Base-by-base conservation (phyloP, 2,329 filamentous ascomycete genomes). In the Zymoseptoria crescenta region DNA sequence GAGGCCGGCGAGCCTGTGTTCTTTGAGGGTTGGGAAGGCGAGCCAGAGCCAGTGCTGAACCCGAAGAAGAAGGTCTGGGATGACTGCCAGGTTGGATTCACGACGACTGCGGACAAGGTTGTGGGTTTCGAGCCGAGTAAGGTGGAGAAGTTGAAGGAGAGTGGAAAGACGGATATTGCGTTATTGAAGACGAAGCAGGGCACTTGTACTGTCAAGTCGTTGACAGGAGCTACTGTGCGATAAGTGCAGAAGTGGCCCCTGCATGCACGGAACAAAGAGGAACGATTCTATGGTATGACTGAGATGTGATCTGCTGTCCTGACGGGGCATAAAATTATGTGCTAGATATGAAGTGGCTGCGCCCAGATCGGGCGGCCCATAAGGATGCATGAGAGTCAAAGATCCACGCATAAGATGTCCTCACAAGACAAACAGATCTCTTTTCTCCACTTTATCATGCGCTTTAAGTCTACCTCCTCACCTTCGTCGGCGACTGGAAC, bases 41-140 rank as follows among this genome's bases (percentile, higher is more conserved):
- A 96, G 80, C 91, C 94, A 0, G 94, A 99, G 82, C 87, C 87
- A 63, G 85, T 93, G 55, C 82, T 99, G 59, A 99, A 97, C 82
- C 94, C 94, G 59, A 99, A 99, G 87, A 99, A 97, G 86, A 97
- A 97, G 86, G 80, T 97, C 62, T 97, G 93, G 92, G 94, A 99
- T 81, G 90, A 83, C 8, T 90, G 96, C 77, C 93, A 97, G 81
- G 91, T 92, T 1, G 94, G 93, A 0, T 97, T 97, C 78, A 96
- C 89, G 29, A 99, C 93, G 7, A 96, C 88, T 1, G 87, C 87
- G 7, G 76, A 75, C 52, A 80, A 93, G 55, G 88, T 92, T 76
- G 93, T 96, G 41, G 91, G 83, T 0, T 99, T 97, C 72, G 89
- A 97, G 70, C 89, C 88, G 2, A 81, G 77, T 51, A 85, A 80